These are phyloP conservation scores for Colletotrichum sp. DNA, from an alignment of 2,329 filamentous ascomycete species.

Conservation along the genomic window DNA sequence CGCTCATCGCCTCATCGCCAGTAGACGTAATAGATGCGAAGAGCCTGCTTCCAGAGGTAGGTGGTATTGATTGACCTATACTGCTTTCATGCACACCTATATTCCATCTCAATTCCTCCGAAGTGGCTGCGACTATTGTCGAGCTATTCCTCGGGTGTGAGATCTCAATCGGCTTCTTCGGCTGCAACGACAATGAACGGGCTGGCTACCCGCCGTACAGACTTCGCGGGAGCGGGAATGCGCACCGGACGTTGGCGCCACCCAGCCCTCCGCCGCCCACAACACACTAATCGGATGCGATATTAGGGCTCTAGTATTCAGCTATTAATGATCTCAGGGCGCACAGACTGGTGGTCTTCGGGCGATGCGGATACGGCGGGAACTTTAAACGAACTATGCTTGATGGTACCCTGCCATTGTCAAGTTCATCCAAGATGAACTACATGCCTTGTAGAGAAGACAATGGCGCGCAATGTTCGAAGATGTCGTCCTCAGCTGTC, in stretches of 20 bases:
- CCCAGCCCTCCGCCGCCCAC: not conserved
- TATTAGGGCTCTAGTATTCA: not conserved
- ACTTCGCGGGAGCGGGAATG: not conserved
- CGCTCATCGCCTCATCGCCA: not conserved
- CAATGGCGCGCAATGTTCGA: not conserved
- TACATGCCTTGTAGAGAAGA: not conserved
- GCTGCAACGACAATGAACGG: not conserved
- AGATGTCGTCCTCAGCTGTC: not conserved
- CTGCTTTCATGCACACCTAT: not conserved
- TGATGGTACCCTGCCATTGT: not conserved
- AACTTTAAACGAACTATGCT: constrained; percentile 3
- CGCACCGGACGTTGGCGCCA: not conserved
- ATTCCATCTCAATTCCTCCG: not conserved
- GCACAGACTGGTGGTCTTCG: not conserved
- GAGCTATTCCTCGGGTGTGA: not conserved
- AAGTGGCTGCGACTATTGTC: not conserved
- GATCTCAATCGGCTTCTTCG: not conserved
- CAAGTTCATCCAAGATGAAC: not conserved
- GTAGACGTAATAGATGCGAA: not conserved
- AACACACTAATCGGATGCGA: not conserved
- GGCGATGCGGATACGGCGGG: not conserved
- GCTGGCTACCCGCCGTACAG: not conserved
- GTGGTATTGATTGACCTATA: not conserved
- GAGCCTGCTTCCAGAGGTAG: not conserved
- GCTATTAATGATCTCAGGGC: not conserved